phyloP scores from a whole-genome alignment of 176 grass and related monocot genomes.

The Echinochloa phyllopogon region DNA sequence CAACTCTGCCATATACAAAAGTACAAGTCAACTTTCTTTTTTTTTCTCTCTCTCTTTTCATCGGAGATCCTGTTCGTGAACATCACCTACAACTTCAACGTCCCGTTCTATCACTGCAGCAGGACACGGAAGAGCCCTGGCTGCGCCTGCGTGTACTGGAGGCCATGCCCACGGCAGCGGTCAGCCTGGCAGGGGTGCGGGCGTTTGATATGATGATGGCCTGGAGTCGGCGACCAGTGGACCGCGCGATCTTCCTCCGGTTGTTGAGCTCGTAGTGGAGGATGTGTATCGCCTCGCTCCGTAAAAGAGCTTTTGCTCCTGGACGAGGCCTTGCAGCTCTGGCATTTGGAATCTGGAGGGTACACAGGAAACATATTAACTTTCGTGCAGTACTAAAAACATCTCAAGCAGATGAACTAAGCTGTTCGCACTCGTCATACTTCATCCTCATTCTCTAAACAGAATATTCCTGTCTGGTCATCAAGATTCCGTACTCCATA shows the following conservation, averaged over 20 bases:
- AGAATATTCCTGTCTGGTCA: too few relatives aligned
- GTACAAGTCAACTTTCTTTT: constrained; percentile 53
- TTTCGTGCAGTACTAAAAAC: neutral
- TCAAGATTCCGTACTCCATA: too few relatives aligned
- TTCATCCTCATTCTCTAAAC: too few relatives aligned
- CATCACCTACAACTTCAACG: constrained; percentile 7
- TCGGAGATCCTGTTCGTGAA: constrained; percentile 32
- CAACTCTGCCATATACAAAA: constrained; percentile 82
- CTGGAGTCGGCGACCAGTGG: constrained; percentile 63
- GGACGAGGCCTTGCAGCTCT: constrained; percentile 64
- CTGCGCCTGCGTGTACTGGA: constrained; percentile 62
- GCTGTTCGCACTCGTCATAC: too few relatives aligned
- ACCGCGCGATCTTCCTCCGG: constrained; percentile 63
- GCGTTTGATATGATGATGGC: constrained; percentile 62
- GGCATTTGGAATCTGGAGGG: constrained; percentile 55
- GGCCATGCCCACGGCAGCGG: constrained; percentile 60
- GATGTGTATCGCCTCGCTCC: constrained; percentile 73
- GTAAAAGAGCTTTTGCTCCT: constrained; percentile 72
- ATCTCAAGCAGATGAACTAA: constrained; percentile 25
- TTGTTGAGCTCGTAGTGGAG: constrained; percentile 79
- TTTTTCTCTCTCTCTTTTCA: constrained; percentile 38
- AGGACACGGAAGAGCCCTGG: constrained; percentile 78
- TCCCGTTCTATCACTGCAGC: constrained; percentile 56
- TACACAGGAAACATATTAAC: constrained; percentile 34
- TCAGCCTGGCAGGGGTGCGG: constrained; percentile 62